phyloP scores from a whole-genome alignment of 2,329 filamentous ascomycete genomes.

The Ophiostoma sp. region DNA sequence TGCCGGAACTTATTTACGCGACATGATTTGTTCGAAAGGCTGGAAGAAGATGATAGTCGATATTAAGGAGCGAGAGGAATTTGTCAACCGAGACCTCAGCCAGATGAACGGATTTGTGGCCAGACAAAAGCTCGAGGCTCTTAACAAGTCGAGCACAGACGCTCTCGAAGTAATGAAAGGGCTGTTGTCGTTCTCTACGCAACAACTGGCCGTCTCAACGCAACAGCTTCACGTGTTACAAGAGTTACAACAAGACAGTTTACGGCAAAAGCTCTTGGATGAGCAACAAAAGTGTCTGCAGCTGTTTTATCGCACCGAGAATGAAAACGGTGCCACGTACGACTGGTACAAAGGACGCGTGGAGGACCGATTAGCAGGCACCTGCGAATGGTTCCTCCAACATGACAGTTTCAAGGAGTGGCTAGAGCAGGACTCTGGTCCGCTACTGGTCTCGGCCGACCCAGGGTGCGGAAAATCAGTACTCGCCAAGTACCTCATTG shows the following conservation, averaged over 20 bases:
- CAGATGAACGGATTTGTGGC: conserved; percentile 18
- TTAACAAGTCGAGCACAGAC: conserved; percentile 13
- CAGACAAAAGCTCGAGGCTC: conserved; percentile 17
- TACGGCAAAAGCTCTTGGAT: not conserved
- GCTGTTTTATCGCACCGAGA: not conserved
- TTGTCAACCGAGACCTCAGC: conserved; percentile 7
- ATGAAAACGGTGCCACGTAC: conserved; percentile 31
- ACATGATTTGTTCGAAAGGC: conserved; percentile 26
- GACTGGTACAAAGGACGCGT: conserved; percentile 34
- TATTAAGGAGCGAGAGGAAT: not conserved
- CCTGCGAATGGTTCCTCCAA: conserved; percentile 22
- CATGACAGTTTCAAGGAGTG: conserved; percentile 13
- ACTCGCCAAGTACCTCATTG: too few relatives aligned
- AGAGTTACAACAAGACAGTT: not conserved
- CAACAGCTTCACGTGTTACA: too few relatives aligned
- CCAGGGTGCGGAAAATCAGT: conserved; percentile 24
- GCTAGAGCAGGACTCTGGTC: not conserved
- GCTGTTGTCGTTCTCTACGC: not conserved
- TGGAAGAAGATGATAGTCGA: not conserved
- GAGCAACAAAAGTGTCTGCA: not conserved
- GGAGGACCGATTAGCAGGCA: not conserved
- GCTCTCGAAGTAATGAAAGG: not conserved
- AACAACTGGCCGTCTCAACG: not conserved
- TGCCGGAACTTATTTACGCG: conserved; percentile 22
- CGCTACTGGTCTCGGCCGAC: conserved; percentile 20